Conservation (phyloP, 164 flowering plant genomes). For the Cinnamomum chago region DNA sequence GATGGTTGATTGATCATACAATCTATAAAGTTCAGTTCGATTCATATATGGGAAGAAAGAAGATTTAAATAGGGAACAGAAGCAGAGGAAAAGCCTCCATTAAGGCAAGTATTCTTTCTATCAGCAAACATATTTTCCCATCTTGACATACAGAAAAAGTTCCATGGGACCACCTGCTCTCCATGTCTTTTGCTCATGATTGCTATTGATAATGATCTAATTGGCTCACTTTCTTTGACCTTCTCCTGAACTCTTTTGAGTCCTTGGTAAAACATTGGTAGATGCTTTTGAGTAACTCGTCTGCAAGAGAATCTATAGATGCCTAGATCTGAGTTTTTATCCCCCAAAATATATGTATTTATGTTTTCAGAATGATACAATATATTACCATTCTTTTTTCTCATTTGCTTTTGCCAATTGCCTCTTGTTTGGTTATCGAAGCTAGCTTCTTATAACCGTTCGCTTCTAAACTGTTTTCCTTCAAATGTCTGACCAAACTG, state of each 20-base stretch:
- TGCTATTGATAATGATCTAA: slow-evolving; percentile 5
- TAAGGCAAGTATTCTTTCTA: not conserved
- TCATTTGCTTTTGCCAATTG: not conserved
- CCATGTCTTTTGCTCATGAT: slow-evolving; percentile 7
- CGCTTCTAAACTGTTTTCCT: slow-evolving; percentile 58
- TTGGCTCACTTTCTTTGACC: slow-evolving; percentile 1
- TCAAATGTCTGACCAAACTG: slow-evolving; percentile 72
- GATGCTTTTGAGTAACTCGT: slow-evolving; percentile 4
- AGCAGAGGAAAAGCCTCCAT: slow-evolving; percentile 1
- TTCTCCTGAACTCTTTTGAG: slow-evolving; percentile 5
- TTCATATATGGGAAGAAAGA: slow-evolving; percentile 4
- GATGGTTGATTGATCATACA: not conserved
- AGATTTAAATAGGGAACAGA: not conserved
- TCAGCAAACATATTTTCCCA: not conserved
- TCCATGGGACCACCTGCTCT: not conserved
- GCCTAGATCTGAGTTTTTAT: not conserved
- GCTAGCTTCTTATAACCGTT: not conserved
- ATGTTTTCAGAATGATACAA: not conserved
- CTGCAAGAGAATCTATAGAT: slow-evolving; percentile 1
- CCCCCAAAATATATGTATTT: not conserved
- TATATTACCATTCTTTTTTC: not conserved
- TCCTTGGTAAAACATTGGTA: not conserved
- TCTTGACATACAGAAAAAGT: not conserved
- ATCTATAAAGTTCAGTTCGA: not conserved
- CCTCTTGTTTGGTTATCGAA: not conserved